Percentiles rank a stretch among this genome's conserved stretches.
These are phyloP conservation scores for Phyllosticta citrichinensis DNA, from an alignment of 2,329 filamentous ascomycete species.

Conservation along the genomic window DNA sequence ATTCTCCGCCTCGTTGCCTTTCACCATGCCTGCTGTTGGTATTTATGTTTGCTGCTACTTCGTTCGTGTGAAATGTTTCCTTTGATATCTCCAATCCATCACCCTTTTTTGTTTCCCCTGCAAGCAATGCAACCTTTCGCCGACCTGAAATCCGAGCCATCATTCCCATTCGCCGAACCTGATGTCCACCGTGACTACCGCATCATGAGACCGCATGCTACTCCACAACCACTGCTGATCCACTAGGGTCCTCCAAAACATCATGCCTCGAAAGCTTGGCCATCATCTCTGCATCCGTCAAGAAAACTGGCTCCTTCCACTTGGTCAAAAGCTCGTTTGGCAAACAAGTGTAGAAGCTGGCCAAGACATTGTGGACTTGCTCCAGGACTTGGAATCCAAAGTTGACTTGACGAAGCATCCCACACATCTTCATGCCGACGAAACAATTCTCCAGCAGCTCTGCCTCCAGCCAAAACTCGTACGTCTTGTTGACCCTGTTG, in stretches of 20 bases:
- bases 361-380: constrained; percentile 27
- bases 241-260: background rate
- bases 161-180: no score
- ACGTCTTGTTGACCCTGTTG: constrained; percentile 15
- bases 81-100: no score
- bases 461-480: constrained; percentile 59
- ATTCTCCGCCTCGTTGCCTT: no score
- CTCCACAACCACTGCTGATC: no score
- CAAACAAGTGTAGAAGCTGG: constrained; percentile 35
- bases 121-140: no score
- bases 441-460: constrained; percentile 47
- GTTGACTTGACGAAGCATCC: constrained; percentile 3
- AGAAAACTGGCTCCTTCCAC: constrained; percentile 7
- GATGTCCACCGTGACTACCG: no score
- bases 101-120: no score
- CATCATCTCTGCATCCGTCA: background rate
- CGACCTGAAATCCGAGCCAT: no score
- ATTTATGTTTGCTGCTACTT: no score
- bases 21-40: no score
- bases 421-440: constrained; percentile 44
- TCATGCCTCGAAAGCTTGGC: background rate
- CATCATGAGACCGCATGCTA: no score
- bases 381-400: constrained; percentile 19
- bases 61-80: no score
- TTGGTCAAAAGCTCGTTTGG: constrained; percentile 31